Percentiles rank a stretch among this genome's conserved stretches.
Conservation (phyloP, 768 basidiomycete genomes). For the Arthromyces matolae region DNA sequence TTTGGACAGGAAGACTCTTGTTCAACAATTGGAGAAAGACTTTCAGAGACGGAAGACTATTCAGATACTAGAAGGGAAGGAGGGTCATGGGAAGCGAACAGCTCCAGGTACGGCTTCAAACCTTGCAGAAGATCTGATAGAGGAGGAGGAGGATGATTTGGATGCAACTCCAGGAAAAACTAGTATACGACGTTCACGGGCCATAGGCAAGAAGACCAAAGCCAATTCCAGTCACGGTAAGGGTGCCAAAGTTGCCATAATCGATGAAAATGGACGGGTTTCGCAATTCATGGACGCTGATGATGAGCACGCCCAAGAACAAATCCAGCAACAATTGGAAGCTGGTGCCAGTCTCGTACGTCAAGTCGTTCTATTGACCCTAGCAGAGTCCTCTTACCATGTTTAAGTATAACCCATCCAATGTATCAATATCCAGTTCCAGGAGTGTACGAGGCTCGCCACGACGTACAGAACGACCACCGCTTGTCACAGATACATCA, state of each 20-base stretch:
- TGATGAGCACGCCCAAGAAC: slow-evolving; percentile 75
- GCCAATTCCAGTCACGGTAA: slow-evolving; percentile 6
- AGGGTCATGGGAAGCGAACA: slow-evolving; percentile 30
- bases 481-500: slow-evolving; percentile 36
- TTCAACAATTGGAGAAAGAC: slow-evolving; percentile 76
- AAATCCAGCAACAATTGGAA: slow-evolving; percentile 81
- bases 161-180: slow-evolving; percentile 59
- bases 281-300: slow-evolving; percentile 93
- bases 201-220: slow-evolving; percentile 28
- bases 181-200: slow-evolving; percentile 35
- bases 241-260: slow-evolving; percentile 23
- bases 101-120: slow-evolving; percentile 17
- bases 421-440: slow-evolving; percentile 57
- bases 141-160: slow-evolving; percentile 44
- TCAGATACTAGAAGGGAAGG: slow-evolving; percentile 76
- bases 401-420: slow-evolving; percentile 57
- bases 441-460: slow-evolving; percentile 71
- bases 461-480: slow-evolving; percentile 48
- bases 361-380: slow-evolving; percentile 13
- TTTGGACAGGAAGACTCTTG: slow-evolving; percentile 79
- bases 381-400: too few relatives aligned
- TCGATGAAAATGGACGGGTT: slow-evolving; percentile 50
- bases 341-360: slow-evolving; percentile 70
- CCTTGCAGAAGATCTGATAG: slow-evolving; percentile 31
- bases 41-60: slow-evolving; percentile 84